Evolutionary conservation across 176 grass and related monocot genomes (phyloP).

Genomic region (Juncus effusus): DNA sequence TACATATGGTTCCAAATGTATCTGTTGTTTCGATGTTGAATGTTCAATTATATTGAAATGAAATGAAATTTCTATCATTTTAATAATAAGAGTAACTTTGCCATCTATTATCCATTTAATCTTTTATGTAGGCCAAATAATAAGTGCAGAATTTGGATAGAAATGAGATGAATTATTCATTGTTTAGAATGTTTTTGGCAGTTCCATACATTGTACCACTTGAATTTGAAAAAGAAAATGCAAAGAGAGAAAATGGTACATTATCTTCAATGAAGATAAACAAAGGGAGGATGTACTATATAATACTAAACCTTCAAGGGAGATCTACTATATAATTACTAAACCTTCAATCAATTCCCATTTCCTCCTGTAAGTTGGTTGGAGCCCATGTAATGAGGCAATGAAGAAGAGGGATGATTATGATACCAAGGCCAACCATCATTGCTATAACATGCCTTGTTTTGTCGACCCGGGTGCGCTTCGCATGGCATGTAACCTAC

Average conservation of each 20-base stretch:
- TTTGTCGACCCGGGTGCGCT: conserved; percentile 28
- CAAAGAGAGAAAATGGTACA: too few relatives aligned
- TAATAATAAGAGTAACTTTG: neutral
- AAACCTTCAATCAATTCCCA: conserved; percentile 14
- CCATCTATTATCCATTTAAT: too few relatives aligned
- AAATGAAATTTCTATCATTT: conserved; percentile 6
- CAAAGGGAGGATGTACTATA: too few relatives aligned
- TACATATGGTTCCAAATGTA: conserved; percentile 21
- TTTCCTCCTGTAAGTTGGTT: conserved; percentile 8
- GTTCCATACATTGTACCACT: too few relatives aligned
- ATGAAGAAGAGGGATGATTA: neutral
- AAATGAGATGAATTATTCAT: too few relatives aligned
- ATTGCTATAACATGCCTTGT: conserved; percentile 12
- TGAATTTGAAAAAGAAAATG: too few relatives aligned
- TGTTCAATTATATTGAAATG: conserved; percentile 17
- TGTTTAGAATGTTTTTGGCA: too few relatives aligned
- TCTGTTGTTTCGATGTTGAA: conserved; percentile 8
- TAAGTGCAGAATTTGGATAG: too few relatives aligned
- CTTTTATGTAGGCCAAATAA: too few relatives aligned
- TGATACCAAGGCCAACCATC: neutral
- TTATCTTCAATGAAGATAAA: too few relatives aligned
- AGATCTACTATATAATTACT: too few relatives aligned
- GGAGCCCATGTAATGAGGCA: conserved; percentile 1
- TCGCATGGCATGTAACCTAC: conserved; percentile 57
- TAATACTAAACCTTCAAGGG: too few relatives aligned